Conservation (phyloP, 805 yeast genomes). For the Candida berthetii region DNA sequence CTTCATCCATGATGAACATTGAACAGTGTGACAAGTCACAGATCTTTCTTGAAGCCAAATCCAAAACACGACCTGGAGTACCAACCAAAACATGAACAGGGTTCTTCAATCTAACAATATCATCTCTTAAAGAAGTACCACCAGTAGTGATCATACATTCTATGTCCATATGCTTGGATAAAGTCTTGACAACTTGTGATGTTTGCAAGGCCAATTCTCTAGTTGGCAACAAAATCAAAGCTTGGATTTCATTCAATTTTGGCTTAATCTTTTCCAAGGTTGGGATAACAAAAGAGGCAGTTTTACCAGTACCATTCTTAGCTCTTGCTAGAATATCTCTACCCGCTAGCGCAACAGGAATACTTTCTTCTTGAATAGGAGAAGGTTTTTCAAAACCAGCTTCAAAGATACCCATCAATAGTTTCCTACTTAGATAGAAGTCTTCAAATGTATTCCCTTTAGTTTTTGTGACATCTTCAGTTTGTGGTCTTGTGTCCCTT, state of each 20-base stretch:
- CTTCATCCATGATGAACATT: slow-evolving; percentile 95
- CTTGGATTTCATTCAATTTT: slow-evolving; percentile 78
- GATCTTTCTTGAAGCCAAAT: slow-evolving; percentile 80
- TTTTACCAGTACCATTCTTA: slow-evolving; percentile 97
- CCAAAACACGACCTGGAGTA: slow-evolving; percentile 96
- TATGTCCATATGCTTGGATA: slow-evolving; percentile 88
- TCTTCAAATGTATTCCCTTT: slow-evolving; percentile 95
- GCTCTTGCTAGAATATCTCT: slow-evolving; percentile 97
- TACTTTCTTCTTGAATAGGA: slow-evolving; percentile 96
- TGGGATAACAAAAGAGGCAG: slow-evolving; percentile 96
- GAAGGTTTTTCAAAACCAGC: slow-evolving; percentile 98
- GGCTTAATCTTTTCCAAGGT: slow-evolving; percentile 86
- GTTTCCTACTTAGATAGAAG: slow-evolving; percentile 84
- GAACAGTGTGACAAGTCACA: slow-evolving; percentile 86
- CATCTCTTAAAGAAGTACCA: slow-evolving; percentile 92
- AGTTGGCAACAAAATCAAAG: slow-evolving; percentile 91
- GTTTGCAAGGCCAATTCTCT: slow-evolving; percentile 98
- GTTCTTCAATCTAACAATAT: slow-evolving; percentile 86
- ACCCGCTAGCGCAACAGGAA: slow-evolving; percentile 92
- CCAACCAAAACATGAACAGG: slow-evolving; percentile 94
- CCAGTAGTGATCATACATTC: slow-evolving; percentile 98
- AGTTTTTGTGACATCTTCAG: slow-evolving; percentile 91
- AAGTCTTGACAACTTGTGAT: slow-evolving; percentile 92
- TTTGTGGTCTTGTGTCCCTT: slow-evolving; percentile 91
- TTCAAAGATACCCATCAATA: slow-evolving; percentile 96